These are phyloP conservation scores for Botrytis aclada DNA, from an alignment of 2,329 filamentous ascomycete species.

Conservation along the genomic window DNA sequence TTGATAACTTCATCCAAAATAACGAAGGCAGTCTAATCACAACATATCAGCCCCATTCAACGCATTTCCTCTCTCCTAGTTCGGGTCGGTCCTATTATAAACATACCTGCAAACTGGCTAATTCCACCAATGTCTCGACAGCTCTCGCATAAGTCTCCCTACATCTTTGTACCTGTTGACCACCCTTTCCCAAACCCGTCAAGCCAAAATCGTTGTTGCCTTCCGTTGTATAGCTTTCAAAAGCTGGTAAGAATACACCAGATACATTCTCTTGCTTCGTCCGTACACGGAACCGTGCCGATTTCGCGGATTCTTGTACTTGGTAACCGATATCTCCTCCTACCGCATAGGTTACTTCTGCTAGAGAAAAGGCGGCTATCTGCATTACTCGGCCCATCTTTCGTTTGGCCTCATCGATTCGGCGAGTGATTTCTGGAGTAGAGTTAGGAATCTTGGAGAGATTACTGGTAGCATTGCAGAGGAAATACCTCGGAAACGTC, in stretches of 20 bases:
- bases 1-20: constrained; percentile 99
- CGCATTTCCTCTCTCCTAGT: background rate
- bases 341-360: constrained; percentile 95
- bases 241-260: constrained; percentile 88
- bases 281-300: constrained; percentile 86
- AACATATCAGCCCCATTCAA: constrained; percentile 9
- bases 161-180: constrained; percentile 93
- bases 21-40: constrained; percentile 78
- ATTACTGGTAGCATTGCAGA: background rate
- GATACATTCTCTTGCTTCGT: constrained; percentile 99
- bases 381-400: constrained; percentile 99
- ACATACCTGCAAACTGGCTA: constrained; percentile 78
- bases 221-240: constrained; percentile 86
- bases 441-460: constrained; percentile 14
- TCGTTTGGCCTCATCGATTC: constrained; percentile 97
- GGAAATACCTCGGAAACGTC: constrained; percentile 78
- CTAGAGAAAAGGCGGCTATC: constrained; percentile 94
- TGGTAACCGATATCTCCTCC: constrained; percentile 96
- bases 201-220: constrained; percentile 93
- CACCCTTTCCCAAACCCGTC: constrained; percentile 93
- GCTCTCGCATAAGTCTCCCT: constrained; percentile 94
- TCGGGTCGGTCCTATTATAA: constrained; percentile 16
- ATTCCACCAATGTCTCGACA: constrained; percentile 91
- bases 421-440: constrained; percentile 80
- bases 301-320: constrained; percentile 92